phyloP scores from a whole-genome alignment of 2,329 filamentous ascomycete genomes.

The Colletotrichum falcatum region DNA sequence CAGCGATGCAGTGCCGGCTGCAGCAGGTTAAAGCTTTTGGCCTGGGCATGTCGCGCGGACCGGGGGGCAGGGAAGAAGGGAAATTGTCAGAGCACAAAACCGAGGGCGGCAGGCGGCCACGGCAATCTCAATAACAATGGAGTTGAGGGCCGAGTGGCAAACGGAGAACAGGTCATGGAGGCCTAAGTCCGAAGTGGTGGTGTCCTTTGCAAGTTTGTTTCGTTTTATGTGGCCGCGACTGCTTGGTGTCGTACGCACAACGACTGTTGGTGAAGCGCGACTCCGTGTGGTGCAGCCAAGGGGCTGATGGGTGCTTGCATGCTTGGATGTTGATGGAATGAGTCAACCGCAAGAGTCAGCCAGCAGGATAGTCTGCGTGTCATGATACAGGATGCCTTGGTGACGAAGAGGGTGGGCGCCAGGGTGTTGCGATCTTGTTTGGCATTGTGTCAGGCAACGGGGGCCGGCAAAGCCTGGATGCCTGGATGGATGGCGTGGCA shows the following conservation, averaged over 20 bases:
- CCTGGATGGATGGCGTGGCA: not conserved
- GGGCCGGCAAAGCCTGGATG: not conserved
- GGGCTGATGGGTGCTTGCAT: not conserved
- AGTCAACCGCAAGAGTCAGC: conserved; percentile 28
- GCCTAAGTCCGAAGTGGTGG: not conserved
- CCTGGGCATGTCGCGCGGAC: not conserved
- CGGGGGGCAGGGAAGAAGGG: not conserved
- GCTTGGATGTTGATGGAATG: not conserved
- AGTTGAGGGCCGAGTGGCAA: conserved; percentile 6
- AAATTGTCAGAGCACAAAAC: not conserved
- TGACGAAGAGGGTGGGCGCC: not conserved
- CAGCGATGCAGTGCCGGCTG: conserved; percentile 3
- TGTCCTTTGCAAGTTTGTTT: not conserved
- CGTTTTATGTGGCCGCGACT: not conserved
- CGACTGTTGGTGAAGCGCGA: not conserved
- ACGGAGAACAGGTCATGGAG: not conserved
- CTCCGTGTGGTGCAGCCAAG: not conserved
- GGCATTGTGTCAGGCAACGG: conserved; percentile 7
- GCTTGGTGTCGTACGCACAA: not conserved
- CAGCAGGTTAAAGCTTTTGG: not conserved
- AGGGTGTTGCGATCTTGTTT: not conserved
- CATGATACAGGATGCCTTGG: conserved; percentile 2
- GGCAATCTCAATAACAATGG: conserved; percentile 16
- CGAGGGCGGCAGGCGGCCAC: not conserved
- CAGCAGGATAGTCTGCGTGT: conserved; percentile 21